Evolutionary conservation across 192 early-diverging fungal species (phyloP).

Genomic region (Diversispora eburnea): DNA sequence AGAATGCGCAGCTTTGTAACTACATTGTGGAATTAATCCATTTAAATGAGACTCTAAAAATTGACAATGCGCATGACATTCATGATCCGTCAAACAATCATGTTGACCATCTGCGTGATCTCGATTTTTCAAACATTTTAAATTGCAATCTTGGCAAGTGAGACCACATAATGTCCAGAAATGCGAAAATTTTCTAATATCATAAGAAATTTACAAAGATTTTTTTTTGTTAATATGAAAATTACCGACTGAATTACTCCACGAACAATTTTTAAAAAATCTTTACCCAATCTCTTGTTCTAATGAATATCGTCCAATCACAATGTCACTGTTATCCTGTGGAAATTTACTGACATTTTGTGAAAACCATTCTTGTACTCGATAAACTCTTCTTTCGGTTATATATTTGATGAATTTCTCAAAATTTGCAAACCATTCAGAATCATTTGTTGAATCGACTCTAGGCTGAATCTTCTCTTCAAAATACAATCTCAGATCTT

Average conservation of each 20-base stretch:
- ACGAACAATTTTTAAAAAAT: too few species aligned
- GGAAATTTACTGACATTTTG: constrained; percentile 21
- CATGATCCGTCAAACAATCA: constrained; percentile 29
- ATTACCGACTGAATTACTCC: too few species aligned
- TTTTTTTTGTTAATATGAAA: too few species aligned
- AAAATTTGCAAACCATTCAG: not conserved
- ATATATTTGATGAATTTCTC: constrained; percentile 22
- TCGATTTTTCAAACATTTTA: constrained; percentile 21
- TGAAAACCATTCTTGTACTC: constrained; percentile 24
- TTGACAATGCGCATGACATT: constrained; percentile 18
- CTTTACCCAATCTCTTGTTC: constrained; percentile 9
- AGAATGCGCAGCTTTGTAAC: constrained; percentile 15
- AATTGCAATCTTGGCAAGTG: constrained; percentile 15
- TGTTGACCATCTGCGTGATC: constrained; percentile 18
- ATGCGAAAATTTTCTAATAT: not conserved
- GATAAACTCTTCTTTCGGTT: constrained; percentile 11
- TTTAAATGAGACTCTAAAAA: constrained; percentile 13
- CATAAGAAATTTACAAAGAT: too few species aligned
- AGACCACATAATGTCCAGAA: constrained; percentile 23
- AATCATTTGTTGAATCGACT: constrained; percentile 4
- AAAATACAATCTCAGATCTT: constrained; percentile 15
- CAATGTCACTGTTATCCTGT: constrained; percentile 25
- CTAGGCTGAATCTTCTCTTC: constrained; percentile 19
- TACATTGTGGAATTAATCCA: constrained; percentile 20
- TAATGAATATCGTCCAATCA: not conserved